Base-by-base conservation (phyloP, 352 stramenopile genomes). In the Globisporangium rhizosaccharum region DNA sequence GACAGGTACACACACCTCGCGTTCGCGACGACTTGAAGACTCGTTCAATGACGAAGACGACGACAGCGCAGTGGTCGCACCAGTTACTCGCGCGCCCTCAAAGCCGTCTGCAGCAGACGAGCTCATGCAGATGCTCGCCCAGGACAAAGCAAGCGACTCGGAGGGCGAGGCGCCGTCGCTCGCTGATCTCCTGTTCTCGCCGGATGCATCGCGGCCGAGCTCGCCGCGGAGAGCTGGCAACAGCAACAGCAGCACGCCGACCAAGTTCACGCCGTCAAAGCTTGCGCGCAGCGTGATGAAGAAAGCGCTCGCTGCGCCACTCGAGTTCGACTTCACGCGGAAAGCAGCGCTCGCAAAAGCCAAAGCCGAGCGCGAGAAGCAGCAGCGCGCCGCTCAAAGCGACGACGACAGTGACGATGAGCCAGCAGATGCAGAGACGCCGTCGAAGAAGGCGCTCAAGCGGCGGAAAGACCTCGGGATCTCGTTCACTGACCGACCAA, bases 301-400 rank as follows among this genome's bases (percentile, higher is more conserved):
- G 47, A 73, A 70, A 56, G 67, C 63, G 30, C 66, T 59, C 41
- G 59, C 49, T 0, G 50, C 42, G 36, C 58, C 68, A 6, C 6
- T 82, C 7, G 76, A 82, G 50, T 86, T 86, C 20, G 69, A 86
- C 28, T 86, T 86, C 41, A 72, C 73, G 11, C 74, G 71, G 42
- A 72, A 68, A 25, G 75, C 72, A 47, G 73, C 68, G 18, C 72
- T 67, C 37, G 66, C 66, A 30, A 67, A 76, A 42, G 63, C 56
- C 10, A 71, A 71, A 39, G 58, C 53, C n/a, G 59, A 46, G 11
- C 63, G 71, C 25, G 56, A 63, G 17, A 61, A 67, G 17, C 57
- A 61, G 20, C 56, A 67, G 10, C 62, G 25, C 46, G 14, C 1
- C 46, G 45, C 49, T 56, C 46, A 33, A 3, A 36, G 30, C 8